Evolutionary conservation across 1,284 basidiomycete species (phyloP).

Genomic region (Ustilago esculenta): DNA sequence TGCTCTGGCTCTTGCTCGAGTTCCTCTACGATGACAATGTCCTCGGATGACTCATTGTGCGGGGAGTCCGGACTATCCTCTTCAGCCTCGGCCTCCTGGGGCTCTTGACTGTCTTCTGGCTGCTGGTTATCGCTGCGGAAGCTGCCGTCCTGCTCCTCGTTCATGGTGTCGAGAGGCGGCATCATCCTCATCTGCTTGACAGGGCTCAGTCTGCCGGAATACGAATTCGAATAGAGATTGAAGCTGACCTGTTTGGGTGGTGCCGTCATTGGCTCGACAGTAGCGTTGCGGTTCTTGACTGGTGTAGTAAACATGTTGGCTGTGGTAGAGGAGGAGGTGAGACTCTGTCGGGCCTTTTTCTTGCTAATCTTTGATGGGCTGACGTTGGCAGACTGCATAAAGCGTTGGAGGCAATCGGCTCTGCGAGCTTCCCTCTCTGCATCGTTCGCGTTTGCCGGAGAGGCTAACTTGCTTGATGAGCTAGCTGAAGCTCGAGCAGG

Average conservation of each 20-base stretch:
- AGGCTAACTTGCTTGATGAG: slow-evolving; percentile 3
- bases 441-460: slow-evolving; percentile 9
- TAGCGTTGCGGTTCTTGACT: slow-evolving; percentile 12
- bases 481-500: slow-evolving; percentile 24
- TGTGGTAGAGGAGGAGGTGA: slow-evolving; percentile 15
- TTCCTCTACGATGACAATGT: slow-evolving; percentile 41
- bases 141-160: slow-evolving; percentile 40
- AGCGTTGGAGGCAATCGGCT: slow-evolving; percentile 25
- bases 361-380: slow-evolving; percentile 18
- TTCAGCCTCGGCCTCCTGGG: slow-evolving; percentile 1
- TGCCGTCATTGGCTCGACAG: slow-evolving; percentile 33
- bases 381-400: slow-evolving; percentile 42
- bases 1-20: slow-evolving; percentile 25
- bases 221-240: slow-evolving; percentile 29
- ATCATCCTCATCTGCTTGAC: slow-evolving; percentile 48
- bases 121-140: slow-evolving; percentile 23
- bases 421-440: slow-evolving; percentile 32
- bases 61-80: slow-evolving; percentile 1
- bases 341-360: slow-evolving; percentile 28
- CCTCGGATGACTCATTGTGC: slow-evolving; percentile 22
- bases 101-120: not conserved
- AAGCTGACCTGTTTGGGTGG: slow-evolving; percentile 48
- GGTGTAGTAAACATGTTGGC: slow-evolving; percentile 33
- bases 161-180: slow-evolving; percentile 45
- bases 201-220: slow-evolving; percentile 30